Evolutionary conservation across 2,329 filamentous ascomycete species (phyloP).

Genomic region (Fusarium pseudoanthophilum): DNA sequence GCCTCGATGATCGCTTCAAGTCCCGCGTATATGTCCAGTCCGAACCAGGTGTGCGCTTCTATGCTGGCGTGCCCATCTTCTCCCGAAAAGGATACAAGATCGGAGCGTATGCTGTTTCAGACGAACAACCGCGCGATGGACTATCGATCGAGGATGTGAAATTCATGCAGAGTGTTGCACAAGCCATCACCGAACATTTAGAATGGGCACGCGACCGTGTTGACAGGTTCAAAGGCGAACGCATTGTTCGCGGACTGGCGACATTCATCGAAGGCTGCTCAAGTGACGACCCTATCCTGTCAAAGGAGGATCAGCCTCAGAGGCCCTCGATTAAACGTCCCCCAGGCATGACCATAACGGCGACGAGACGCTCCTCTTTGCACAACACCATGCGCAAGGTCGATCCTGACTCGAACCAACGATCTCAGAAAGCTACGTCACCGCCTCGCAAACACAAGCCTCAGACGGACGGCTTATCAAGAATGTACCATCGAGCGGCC

Average conservation of each 20-base stretch:
- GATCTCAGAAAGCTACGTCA: background rate
- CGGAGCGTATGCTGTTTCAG: slow-evolving; percentile 69
- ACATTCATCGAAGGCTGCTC: slow-evolving; percentile 64
- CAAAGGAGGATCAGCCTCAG: slow-evolving; percentile 14
- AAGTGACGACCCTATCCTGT: slow-evolving; percentile 22
- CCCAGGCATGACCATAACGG: slow-evolving; percentile 29
- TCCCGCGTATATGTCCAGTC: slow-evolving; percentile 47
- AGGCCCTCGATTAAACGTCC: slow-evolving; percentile 25
- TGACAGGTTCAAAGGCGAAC: slow-evolving; percentile 63
- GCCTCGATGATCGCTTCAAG: slow-evolving; percentile 48
- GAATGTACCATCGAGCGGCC: slow-evolving; percentile 45
- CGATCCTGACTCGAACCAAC: slow-evolving; percentile 4
- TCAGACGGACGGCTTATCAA: slow-evolving; percentile 37
- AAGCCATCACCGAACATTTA: slow-evolving; percentile 69
- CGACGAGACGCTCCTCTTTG: slow-evolving; percentile 20
- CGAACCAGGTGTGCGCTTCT: slow-evolving; percentile 51
- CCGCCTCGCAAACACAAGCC: slow-evolving; percentile 3
- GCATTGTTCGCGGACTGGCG: slow-evolving; percentile 64
- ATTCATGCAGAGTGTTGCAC: slow-evolving; percentile 67
- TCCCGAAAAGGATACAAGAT: slow-evolving; percentile 65
- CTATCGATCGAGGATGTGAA: slow-evolving; percentile 59
- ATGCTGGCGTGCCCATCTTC: slow-evolving; percentile 65
- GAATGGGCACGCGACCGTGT: slow-evolving; percentile 64
- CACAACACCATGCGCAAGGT: slow-evolving; percentile 17
- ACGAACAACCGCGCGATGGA: slow-evolving; percentile 64